phyloP scores from a whole-genome alignment of 2,329 filamentous ascomycete genomes.

The Raffaelea ambrosiae region DNA sequence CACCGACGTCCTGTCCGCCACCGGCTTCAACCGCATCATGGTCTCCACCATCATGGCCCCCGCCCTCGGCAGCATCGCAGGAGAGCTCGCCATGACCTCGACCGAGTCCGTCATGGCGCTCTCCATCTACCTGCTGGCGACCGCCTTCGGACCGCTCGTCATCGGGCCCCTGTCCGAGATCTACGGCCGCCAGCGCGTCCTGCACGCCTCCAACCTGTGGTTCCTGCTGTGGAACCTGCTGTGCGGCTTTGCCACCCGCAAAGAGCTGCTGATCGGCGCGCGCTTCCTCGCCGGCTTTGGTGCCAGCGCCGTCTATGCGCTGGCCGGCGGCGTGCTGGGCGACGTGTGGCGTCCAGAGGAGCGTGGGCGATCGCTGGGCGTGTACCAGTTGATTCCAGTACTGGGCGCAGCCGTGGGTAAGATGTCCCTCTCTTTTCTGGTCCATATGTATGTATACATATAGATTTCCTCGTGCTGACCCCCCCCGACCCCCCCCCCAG shows the following conservation, averaged over 20 bases:
- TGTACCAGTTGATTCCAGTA: not conserved
- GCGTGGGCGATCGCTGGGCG: constrained; percentile 28
- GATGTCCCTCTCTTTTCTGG: too few relatives aligned
- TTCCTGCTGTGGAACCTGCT: constrained; percentile 41
- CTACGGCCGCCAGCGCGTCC: constrained; percentile 32
- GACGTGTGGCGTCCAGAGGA: constrained; percentile 38
- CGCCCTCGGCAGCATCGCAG: too few relatives aligned
- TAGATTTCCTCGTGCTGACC: too few relatives aligned
- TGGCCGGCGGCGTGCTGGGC: constrained; percentile 36
- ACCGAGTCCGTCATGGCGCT: too few relatives aligned
- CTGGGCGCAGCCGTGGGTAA: too few relatives aligned
- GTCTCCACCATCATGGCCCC: too few relatives aligned
- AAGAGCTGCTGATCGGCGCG: constrained; percentile 8
- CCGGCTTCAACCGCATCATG: too few relatives aligned
- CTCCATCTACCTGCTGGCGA: too few relatives aligned
- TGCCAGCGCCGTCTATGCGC: constrained; percentile 33
- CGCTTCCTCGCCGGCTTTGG: constrained; percentile 23
- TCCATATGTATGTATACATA: too few relatives aligned
- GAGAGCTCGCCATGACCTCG: too few relatives aligned
- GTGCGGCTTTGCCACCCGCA: constrained; percentile 31
- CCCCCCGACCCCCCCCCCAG: too few relatives aligned
- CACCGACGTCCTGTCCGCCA: too few relatives aligned
- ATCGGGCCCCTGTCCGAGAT: constrained; percentile 38
- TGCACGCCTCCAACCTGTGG: constrained; percentile 36
- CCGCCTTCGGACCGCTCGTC: constrained; percentile 31